Evolutionary conservation across 768 basidiomycete genomes (phyloP).

Genomic region (Phaffia australis): DNA sequence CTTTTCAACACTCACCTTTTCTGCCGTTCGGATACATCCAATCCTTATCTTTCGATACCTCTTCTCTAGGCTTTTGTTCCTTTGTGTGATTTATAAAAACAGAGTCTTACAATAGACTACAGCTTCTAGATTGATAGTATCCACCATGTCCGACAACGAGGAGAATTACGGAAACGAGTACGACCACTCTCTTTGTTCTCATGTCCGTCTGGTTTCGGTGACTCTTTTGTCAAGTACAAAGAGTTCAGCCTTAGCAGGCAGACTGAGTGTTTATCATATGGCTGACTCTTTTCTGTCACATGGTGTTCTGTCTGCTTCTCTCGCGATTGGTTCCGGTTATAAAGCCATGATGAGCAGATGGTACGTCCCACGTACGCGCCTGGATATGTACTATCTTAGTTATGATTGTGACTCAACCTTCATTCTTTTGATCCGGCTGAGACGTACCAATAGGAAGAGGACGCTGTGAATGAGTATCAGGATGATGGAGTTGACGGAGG

Average conservation of each 20-base stretch:
- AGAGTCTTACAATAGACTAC: no score
- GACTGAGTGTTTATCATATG: not conserved
- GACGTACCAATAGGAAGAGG: not conserved
- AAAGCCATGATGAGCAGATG: not conserved
- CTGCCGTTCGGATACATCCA: no score
- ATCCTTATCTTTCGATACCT: no score
- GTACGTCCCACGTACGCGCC: conserved; percentile 1
- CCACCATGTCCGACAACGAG: conserved; percentile 21
- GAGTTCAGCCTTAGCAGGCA: not conserved
- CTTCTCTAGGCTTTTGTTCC: no score
- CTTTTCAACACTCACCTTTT: no score
- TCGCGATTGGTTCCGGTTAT: not conserved
- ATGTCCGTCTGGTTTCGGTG: not conserved
- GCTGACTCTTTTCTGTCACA: conserved; percentile 1
- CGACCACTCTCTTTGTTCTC: not conserved
- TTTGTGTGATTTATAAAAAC: no score
- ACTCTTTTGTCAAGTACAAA: not conserved
- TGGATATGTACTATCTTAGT: not conserved
- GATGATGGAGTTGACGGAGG: conserved; percentile 6
- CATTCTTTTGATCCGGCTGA: not conserved
- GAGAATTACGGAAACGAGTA: conserved; percentile 18
- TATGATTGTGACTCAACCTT: not conserved
- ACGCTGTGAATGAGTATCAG: conserved; percentile 16
- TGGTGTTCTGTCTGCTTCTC: not conserved
- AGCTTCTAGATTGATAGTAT: not conserved